These are phyloP conservation scores for Nicotiana undulata DNA, from an alignment of 257 asterid genomes.

Conservation along the genomic window DNA sequence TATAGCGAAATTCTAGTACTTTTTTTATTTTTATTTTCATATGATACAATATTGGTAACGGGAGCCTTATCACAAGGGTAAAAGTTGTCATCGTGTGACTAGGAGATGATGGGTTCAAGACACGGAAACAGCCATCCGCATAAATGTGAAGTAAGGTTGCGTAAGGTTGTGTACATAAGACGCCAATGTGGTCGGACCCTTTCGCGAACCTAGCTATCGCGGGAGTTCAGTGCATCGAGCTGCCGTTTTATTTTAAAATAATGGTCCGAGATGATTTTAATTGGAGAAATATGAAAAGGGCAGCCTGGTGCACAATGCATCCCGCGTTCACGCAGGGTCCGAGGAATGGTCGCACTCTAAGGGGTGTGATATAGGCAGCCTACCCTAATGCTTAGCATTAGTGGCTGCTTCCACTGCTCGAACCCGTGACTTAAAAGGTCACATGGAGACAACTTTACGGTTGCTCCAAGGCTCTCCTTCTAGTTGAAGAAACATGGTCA, in stretches of 20 bases:
- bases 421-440: no score
- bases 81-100: neutral
- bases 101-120: neutral
- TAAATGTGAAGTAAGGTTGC: neutral
- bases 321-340: no score
- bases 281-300: no score
- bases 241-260: neutral
- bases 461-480: no score
- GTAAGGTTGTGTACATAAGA: no score
- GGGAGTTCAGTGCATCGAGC: neutral
- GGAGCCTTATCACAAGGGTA: neutral
- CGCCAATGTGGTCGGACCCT: neutral
- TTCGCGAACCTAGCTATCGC: neutral
- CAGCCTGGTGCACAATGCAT: no score
- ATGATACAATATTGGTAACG: neutral
- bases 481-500: neutral
- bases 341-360: no score
- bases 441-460: no score
- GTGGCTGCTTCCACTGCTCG: no score
- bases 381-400: no score
- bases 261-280: no score
- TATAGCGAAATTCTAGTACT: neutral
- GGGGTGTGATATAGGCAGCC: no score
- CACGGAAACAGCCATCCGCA: neutral
- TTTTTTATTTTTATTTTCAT: neutral